Evolutionary conservation across 2,329 filamentous ascomycete genomes (phyloP).

Genomic region (Diaporthe ampelina): DNA sequence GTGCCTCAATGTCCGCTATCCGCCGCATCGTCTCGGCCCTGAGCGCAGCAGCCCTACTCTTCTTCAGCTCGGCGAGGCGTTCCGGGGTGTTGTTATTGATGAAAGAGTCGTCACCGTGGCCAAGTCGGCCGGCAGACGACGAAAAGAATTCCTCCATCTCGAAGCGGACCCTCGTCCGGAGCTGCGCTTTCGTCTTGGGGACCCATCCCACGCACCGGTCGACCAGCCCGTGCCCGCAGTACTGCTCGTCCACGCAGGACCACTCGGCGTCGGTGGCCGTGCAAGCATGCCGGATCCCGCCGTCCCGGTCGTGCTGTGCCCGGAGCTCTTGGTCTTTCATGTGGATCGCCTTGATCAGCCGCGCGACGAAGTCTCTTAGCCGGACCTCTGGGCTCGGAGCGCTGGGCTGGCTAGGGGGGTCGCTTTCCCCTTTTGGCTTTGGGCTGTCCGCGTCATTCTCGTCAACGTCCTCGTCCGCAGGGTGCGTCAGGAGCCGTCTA

Average conservation of each 20-base stretch:
- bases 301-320: background rate
- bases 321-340: conserved; percentile 1
- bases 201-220: conserved; percentile 33
- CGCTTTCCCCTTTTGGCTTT: background rate
- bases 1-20: background rate
- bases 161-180: background rate
- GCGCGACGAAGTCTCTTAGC: background rate
- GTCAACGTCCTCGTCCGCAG: background rate
- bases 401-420: background rate
- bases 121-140: too few relatives aligned
- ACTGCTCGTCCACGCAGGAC: conserved; percentile 31
- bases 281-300: conserved; percentile 34
- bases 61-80: conserved; percentile 25
- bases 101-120: background rate
- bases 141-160: conserved; percentile 34
- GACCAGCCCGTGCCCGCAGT: conserved; percentile 36
- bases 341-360: background rate
- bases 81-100: background rate
- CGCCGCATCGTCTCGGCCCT: conserved; percentile 12
- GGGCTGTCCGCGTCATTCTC: too few relatives aligned
- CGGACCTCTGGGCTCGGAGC: background rate
- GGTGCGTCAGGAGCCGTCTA: background rate
- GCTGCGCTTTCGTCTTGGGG: background rate
- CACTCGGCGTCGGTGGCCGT: background rate
- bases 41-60: background rate